phyloP scores from a whole-genome alignment of 768 basidiomycete genomes.

The Mycena belliarum region DNA sequence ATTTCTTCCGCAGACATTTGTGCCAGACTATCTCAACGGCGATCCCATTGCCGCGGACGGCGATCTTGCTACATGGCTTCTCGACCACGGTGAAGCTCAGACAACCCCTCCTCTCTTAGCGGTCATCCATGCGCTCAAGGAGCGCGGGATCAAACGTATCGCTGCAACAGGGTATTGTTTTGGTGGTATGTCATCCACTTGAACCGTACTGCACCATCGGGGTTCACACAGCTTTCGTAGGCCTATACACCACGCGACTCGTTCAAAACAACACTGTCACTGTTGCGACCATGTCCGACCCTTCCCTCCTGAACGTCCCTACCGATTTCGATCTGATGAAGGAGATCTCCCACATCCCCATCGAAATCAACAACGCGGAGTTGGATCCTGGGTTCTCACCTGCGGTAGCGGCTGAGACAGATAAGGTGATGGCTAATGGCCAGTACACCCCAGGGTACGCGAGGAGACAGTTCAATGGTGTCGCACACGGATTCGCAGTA shows the following conservation, averaged over 20 bases:
- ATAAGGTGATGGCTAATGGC: slow-evolving; percentile 12
- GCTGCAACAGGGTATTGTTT: slow-evolving; percentile 40
- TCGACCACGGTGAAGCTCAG: slow-evolving; percentile 30
- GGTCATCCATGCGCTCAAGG: slow-evolving; percentile 35
- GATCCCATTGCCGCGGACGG: slow-evolving; percentile 13
- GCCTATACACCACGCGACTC: slow-evolving; percentile 18
- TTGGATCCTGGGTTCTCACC: slow-evolving; percentile 21
- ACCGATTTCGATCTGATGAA: slow-evolving; percentile 20
- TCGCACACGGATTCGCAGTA: slow-evolving; percentile 23
- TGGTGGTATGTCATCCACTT: too few relatives aligned
- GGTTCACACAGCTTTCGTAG: neutral
- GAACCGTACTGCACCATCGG: too few relatives aligned
- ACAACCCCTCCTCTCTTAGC: slow-evolving; percentile 35
- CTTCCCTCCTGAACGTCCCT: slow-evolving; percentile 16
- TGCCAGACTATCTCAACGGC: slow-evolving; percentile 22
- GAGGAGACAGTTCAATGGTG: slow-evolving; percentile 18
- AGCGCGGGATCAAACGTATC: slow-evolving; percentile 28
- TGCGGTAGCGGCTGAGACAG: slow-evolving; percentile 13
- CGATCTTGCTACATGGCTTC: slow-evolving; percentile 32
- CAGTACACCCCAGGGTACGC: slow-evolving; percentile 19
- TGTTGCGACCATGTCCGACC: slow-evolving; percentile 21
- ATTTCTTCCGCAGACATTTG: slow-evolving; percentile 23
- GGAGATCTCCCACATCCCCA: slow-evolving; percentile 17
- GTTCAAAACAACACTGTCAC: slow-evolving; percentile 23
- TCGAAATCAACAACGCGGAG: slow-evolving; percentile 22